These are phyloP conservation scores for Gynandropsis gynandra DNA, from an alignment of 345 rosid species.

Conservation along the genomic window DNA sequence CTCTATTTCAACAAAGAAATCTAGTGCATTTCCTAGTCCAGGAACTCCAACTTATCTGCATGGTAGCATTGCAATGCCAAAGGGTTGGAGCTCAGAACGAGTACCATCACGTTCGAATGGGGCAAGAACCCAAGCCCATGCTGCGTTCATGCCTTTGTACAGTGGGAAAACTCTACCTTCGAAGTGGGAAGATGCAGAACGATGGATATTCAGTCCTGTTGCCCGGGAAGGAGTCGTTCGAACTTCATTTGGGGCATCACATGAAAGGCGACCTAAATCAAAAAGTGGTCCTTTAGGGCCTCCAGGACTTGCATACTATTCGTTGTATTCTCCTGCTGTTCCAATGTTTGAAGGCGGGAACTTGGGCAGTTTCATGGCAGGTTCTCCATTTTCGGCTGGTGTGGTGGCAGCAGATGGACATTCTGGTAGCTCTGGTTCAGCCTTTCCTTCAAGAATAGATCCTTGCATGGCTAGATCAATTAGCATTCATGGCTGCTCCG, in stretches of 20 bases:
- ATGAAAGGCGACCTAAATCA: constrained; percentile 67
- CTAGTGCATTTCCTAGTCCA: constrained; percentile 76
- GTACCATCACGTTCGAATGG: constrained; percentile 53
- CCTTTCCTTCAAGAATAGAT: constrained; percentile 41
- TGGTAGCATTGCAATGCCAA: constrained; percentile 54
- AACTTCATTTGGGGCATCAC: constrained; percentile 43
- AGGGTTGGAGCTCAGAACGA: constrained; percentile 96
- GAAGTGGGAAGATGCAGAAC: constrained; percentile 99
- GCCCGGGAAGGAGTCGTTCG: constrained; percentile 50
- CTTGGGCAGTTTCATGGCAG: constrained; percentile 36
- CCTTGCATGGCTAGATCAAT: constrained; percentile 85
- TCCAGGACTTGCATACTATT: constrained; percentile 70
- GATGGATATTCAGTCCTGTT: constrained; percentile 96
- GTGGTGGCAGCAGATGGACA: constrained; percentile 49
- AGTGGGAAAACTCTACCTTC: constrained; percentile 87
- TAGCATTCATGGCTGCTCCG: constrained; percentile 89
- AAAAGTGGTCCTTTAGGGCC: constrained; percentile 98
- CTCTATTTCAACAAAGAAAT: constrained; percentile 41
- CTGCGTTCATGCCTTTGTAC: constrained; percentile 49
- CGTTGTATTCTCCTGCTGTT: constrained; percentile 64
- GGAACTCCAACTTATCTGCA: constrained; percentile 70
- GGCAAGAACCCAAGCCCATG: constrained; percentile 48
- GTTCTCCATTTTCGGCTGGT: constrained; percentile 77
- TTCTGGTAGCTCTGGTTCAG: constrained; percentile 34
- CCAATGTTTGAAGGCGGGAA: constrained; percentile 55